Conservation (phyloP, 495 filamentous ascomycete species). For the Lineolata rhizophorae region DNA sequence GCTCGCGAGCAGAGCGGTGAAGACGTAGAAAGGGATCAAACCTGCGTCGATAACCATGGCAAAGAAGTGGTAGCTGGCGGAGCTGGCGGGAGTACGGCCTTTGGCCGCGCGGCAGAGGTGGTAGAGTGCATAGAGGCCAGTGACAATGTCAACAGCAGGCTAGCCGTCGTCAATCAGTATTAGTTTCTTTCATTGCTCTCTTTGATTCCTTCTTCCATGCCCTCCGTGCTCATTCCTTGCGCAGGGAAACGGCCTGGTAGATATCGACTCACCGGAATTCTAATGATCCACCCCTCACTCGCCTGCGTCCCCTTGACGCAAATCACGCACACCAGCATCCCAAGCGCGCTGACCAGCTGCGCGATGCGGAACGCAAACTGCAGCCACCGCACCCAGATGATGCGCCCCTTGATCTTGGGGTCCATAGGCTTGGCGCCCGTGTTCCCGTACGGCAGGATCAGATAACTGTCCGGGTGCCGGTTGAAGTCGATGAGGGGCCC, state of each 20-base stretch:
- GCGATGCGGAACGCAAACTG: conserved; percentile 45
- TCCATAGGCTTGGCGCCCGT: conserved; percentile 42
- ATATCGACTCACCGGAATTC: conserved; percentile 41
- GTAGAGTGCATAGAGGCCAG: conserved; percentile 53
- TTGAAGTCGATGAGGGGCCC: conserved; percentile 62
- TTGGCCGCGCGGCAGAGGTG: conserved; percentile 48
- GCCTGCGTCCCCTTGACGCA: conserved; percentile 40
- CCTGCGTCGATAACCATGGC: conserved; percentile 47
- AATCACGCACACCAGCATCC: conserved; percentile 49
- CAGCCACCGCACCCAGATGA: conserved; percentile 38
- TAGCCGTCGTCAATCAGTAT: conserved; percentile 11
- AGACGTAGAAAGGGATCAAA: conserved; percentile 57
- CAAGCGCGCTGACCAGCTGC: conserved; percentile 43
- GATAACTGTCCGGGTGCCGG: conserved; percentile 50
- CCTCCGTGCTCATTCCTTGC: too few relatives aligned
- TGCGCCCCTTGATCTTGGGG: conserved; percentile 38
- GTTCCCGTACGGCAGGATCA: conserved; percentile 26
- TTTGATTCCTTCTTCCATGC: too few relatives aligned
- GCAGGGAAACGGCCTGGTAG: not conserved
- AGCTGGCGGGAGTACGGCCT: conserved; percentile 47
- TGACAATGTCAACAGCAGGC: conserved; percentile 50
- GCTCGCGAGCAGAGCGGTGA: conserved; percentile 35
- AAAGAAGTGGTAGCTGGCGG: conserved; percentile 70
- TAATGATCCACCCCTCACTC: conserved; percentile 48
- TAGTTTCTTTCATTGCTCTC: conserved; percentile 2